Conservation (phyloP, 495 filamentous ascomycete species). For the Thermochaetoides thermophila region DNA sequence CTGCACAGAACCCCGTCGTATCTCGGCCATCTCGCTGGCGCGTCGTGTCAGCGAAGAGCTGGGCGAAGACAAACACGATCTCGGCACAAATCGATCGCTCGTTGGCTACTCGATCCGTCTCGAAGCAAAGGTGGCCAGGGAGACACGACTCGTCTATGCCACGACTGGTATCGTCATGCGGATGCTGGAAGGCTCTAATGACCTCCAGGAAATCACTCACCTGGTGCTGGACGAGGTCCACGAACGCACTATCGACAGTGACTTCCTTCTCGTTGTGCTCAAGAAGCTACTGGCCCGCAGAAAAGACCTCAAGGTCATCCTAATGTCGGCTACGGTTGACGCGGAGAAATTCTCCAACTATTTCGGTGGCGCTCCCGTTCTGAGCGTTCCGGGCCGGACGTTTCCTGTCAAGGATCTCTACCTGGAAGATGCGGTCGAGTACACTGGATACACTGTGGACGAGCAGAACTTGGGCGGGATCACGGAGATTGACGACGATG, state of each 20-base stretch:
- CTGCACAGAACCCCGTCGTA: constrained; percentile 89
- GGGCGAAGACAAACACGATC: constrained; percentile 64
- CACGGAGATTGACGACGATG: constrained; percentile 41
- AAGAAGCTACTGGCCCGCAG: constrained; percentile 60
- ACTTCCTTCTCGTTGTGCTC: constrained; percentile 83
- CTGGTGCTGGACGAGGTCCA: constrained; percentile 92
- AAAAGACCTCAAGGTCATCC: constrained; percentile 61
- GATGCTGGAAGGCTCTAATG: constrained; percentile 81
- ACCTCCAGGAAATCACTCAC: constrained; percentile 78
- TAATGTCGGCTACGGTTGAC: constrained; percentile 96
- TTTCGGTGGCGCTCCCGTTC: constrained; percentile 63
- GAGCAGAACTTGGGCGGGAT: constrained; percentile 31
- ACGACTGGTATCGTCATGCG: constrained; percentile 85
- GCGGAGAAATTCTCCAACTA: constrained; percentile 83
- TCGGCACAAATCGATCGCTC: constrained; percentile 69
- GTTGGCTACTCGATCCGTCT: constrained; percentile 89
- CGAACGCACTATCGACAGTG: constrained; percentile 86
- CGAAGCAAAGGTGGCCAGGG: constrained; percentile 66
- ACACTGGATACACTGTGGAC: constrained; percentile 55
- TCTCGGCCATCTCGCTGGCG: constrained; percentile 88
- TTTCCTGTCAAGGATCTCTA: constrained; percentile 82
- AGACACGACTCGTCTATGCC: constrained; percentile 78
- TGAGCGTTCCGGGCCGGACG: constrained; percentile 82
- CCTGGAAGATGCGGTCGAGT: constrained; percentile 78
- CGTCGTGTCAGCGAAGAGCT: constrained; percentile 86